Conservation (phyloP, 164 flowering plant genomes). For the Vitis cinerea region DNA sequence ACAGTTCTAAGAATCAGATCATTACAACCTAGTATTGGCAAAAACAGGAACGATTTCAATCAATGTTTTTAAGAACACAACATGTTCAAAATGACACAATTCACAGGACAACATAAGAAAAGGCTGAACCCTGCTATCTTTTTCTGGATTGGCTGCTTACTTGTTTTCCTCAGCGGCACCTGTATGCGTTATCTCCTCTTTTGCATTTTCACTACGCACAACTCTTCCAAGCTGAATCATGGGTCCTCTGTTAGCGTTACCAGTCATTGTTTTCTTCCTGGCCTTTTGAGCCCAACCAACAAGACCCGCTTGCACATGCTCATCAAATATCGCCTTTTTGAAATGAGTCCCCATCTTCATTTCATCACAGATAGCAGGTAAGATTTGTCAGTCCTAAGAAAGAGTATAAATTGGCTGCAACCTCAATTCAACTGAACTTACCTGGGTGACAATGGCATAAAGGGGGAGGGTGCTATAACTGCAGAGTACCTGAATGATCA, state of each 20-base stretch:
- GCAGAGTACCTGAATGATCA: constrained; percentile 80
- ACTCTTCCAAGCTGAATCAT: constrained; percentile 22
- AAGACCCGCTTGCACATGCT: constrained; percentile 43
- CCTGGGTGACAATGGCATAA: constrained; percentile 94
- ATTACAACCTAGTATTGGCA: no score
- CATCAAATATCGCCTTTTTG: constrained; percentile 73
- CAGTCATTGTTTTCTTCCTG: constrained; percentile 29
- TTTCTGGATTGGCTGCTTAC: no score
- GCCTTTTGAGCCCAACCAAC: constrained; percentile 57
- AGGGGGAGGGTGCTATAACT: constrained; percentile 94
- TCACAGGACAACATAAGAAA: no score
- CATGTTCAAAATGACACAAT: no score
- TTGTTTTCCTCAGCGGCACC: background rate
- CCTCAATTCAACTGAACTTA: constrained; percentile 17
- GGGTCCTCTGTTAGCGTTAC: constrained; percentile 19
- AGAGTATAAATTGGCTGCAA: background rate
- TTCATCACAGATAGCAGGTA: constrained; percentile 3
- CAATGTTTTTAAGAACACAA: no score
- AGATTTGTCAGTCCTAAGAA: background rate
- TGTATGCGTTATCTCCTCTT: constrained; percentile 10
- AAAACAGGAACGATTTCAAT: no score
- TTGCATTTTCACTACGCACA: constrained; percentile 11
- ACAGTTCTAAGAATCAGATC: no score
- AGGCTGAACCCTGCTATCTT: no score
- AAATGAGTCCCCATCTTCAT: constrained; percentile 83